Percentiles rank a stretch among this genome's conserved stretches.
Conservation (phyloP, 345 rosid genomes). For the Rhizophora mangle region DNA sequence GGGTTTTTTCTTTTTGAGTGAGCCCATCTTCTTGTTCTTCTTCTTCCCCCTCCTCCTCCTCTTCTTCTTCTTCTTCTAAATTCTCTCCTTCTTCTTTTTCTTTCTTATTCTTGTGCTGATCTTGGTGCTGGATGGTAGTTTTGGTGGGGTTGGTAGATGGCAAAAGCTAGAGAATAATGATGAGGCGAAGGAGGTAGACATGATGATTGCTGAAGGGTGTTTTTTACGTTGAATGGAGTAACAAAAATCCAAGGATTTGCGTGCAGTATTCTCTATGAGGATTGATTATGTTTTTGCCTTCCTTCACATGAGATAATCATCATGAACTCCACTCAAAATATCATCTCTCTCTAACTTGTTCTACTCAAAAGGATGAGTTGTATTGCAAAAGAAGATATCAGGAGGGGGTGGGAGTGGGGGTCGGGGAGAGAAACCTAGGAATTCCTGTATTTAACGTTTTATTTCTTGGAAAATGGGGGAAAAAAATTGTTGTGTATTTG, state of each 20-base stretch:
- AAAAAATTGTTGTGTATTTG: too few species aligned
- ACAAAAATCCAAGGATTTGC: slow-evolving; percentile 26
- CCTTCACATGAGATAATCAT: slow-evolving; percentile 30
- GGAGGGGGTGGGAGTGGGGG: too few species aligned
- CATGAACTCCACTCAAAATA: slow-evolving; percentile 19
- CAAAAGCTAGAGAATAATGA: slow-evolving; percentile 39
- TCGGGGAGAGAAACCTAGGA: too few species aligned
- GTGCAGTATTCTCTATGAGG: slow-evolving; percentile 16
- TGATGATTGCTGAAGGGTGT: slow-evolving; percentile 39
- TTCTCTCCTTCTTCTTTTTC: slow-evolving; percentile 13
- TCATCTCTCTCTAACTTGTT: not conserved
- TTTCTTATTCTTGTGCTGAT: slow-evolving; percentile 14
- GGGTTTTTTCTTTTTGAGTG: slow-evolving; percentile 45
- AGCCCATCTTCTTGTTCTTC: slow-evolving; percentile 24
- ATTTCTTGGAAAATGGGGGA: too few species aligned
- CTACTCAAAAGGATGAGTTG: not conserved
- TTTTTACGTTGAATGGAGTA: slow-evolving; percentile 22
- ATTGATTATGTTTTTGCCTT: slow-evolving; percentile 13
- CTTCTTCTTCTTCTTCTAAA: not conserved
- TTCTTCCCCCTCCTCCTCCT: not conserved
- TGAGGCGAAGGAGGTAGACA: slow-evolving; percentile 43
- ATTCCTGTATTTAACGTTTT: too few species aligned
- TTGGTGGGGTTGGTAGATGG: slow-evolving; percentile 34
- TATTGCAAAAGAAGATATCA: not conserved
- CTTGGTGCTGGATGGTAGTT: slow-evolving; percentile 16